Base-by-base conservation (phyloP, 768 basidiomycete genomes). In the Crassisporium funariophilum region DNA sequence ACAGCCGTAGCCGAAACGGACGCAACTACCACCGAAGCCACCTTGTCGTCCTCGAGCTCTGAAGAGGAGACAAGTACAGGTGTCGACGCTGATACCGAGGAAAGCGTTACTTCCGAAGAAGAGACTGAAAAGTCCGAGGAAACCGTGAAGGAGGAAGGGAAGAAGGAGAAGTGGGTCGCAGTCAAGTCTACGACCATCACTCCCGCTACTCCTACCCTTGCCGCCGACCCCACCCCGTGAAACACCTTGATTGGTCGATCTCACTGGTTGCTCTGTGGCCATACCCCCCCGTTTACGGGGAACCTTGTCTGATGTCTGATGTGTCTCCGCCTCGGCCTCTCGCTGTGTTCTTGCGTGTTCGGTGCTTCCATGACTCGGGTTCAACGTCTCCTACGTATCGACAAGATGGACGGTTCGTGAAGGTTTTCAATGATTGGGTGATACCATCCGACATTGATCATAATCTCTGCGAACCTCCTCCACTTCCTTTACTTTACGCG, bases 131-230 rank as follows among this genome's bases (percentile, higher is more conserved):
- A 78, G 57, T 55, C 60, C 15, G 63, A 59, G 35, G 63, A 58
- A 45, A 57, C 51, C 10, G 29, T 31, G 16, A 63, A 62, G 35
- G 66, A 59, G 22, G 66, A 72, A 31, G 64, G 54, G 36, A 64
- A 66, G 56, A 79, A 77, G 61, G 87, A 90, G 59, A 88, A 86
- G 61, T 91, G 88, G 88, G 80, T 90, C 40, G 72, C 86, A 15
- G 82, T 91, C 62, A 86, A 88, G 65, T 75, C 75, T 17, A 69
- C 79, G 49, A 51, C 62, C 17, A 41, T 52, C 33, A 46, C 53
- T 33, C 41, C 59, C 29, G 37, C 61, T 47, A 50, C 58, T 39
- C 44, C 65, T 49, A 44, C 57, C 35, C 42, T 59, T 42, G 46
- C 59, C 42, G 38, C 50, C 43, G 54, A 57, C 23, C 49, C 56